Evolutionary conservation across 345 rosid genomes (phyloP), one percentile per base, ranked within the genome.

Genomic region (Garcia nutans): DNA sequence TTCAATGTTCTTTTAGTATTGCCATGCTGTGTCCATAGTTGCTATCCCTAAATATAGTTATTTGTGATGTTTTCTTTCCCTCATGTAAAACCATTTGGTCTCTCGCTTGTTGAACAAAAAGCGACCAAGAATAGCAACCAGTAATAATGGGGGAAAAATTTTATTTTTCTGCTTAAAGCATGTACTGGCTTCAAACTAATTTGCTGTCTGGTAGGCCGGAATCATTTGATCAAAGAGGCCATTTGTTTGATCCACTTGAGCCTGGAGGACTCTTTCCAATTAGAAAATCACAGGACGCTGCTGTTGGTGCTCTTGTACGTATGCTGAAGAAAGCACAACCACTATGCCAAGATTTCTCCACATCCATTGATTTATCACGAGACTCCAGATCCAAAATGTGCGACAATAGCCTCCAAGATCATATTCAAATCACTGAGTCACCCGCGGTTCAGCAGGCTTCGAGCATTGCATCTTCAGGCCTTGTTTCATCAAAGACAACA

Each of bases 301-400:
- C 90, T 50, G 96, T 96, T 71, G 97, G 99, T 83, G 93, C 89
- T 49, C 90, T 93, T 62, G 98, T 96, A 64, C 67, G 42, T 6
- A 85, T 96, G 97, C 86, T 96, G 87, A 84, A 89, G 85, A 91
- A 90, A 88, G 98, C 98, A 45, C 91, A 89, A 13, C 97, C 98
- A 57, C 94, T 96, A 22, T 84, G 84, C 42, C 93, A 89, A 82
- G 97, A 88, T 52, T 54, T 62, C 59, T 80, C 86, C n/a, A 50
- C 73, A 24, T 76, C 82, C 11, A 57, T 65, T 44, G 80, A 78
- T 72, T 75, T 84, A 42, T 67, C 85, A 3, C 87, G 81, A 63
- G 75, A 84, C 65, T 56, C 79, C 15, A 73, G 74, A 76, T 72
- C 85, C 37, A 87, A 88, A 76, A 47, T 58, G 7, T 64, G 82